Base-by-base conservation (phyloP, 2,329 filamentous ascomycete genomes). In the Pseudogymnoascus sp. region DNA sequence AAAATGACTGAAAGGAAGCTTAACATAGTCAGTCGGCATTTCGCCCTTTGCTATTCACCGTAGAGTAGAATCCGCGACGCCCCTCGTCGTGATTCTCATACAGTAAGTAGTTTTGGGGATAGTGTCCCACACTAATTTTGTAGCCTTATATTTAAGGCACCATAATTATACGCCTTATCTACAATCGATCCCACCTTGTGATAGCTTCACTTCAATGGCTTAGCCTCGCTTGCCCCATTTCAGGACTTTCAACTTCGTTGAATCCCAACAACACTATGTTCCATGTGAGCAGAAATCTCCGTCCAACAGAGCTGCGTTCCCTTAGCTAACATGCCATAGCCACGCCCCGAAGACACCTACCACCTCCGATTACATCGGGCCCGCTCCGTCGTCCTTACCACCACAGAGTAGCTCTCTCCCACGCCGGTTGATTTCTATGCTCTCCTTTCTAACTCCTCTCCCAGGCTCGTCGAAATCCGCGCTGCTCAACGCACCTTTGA, bases 401-500 rank as follows among this genome's bases (percentile, higher is more conserved):
- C 86, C 23, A 82, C 89, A 69, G 93, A 97, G 72, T 73, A 65
- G 17, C 26, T 53, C 40, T 31, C 40, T 31, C 63, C 35, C 46
- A 33, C 61, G 61, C 62, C 33, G 17, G 46, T 33, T 56, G 6
- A 19, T 33, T 33, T 33, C 17, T 19, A 17, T 1, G 17, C n/a
- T 29, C 33, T 40, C 59, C 33, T 38, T 17, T 60, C 59, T 60
- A n/a, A 60, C 46, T 26, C 17, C 4, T 17, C 15, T 17, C n/a
- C 59, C 62, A 75, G 73, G 76, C 88, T 99, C 46, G 90, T 97
- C 67, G 95, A 97, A 77, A 89, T 97, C 68, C 90, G 95, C 67
- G 95, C 95, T 11, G 91, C 93, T 10, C 95, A 99, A 75, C 86
- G 95, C 62, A 99, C 95, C 1, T 99, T 97, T 71, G 95, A 99